These are phyloP conservation scores for Plasmodium chabaudi DNA, from an alignment of 169 alveolate genomes.

Conservation along the genomic window DNA sequence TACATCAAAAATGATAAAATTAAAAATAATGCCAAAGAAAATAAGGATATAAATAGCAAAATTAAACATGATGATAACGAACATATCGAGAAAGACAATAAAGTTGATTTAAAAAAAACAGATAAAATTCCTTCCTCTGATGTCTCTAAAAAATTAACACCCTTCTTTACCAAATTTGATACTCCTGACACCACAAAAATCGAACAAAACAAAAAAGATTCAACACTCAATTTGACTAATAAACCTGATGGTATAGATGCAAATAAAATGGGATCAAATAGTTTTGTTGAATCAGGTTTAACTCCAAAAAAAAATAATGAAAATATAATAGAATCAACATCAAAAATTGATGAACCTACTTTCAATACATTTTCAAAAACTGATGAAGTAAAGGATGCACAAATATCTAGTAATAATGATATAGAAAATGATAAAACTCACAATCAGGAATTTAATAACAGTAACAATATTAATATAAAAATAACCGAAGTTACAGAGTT, in stretches of 20 bases:
- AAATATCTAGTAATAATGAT: not conserved
- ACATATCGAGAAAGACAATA: not conserved
- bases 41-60: not conserved
- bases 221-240: constrained; percentile 7
- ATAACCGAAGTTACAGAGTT: constrained; percentile 39
- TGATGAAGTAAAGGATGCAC: not conserved
- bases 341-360: not conserved
- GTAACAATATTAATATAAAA: constrained; percentile 5
- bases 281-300: constrained; percentile 9
- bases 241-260: not conserved
- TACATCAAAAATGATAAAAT: constrained; percentile 34
- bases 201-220: not conserved
- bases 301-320: not conserved
- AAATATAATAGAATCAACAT: not conserved
- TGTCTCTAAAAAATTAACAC: constrained; percentile 11
- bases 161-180: constrained; percentile 35
- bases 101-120: constrained; percentile 1
- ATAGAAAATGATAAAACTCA: not conserved
- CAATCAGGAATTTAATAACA: not conserved
- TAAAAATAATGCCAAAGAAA: constrained; percentile 15
- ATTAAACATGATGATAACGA: constrained; percentile 2
- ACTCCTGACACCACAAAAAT: constrained; percentile 15
- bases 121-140: not conserved
- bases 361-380: not conserved
- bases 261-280: not conserved